These are phyloP conservation scores for Panicum miliaceum DNA, from an alignment of 176 grass and related monocot genomes.

Conservation along the genomic window DNA sequence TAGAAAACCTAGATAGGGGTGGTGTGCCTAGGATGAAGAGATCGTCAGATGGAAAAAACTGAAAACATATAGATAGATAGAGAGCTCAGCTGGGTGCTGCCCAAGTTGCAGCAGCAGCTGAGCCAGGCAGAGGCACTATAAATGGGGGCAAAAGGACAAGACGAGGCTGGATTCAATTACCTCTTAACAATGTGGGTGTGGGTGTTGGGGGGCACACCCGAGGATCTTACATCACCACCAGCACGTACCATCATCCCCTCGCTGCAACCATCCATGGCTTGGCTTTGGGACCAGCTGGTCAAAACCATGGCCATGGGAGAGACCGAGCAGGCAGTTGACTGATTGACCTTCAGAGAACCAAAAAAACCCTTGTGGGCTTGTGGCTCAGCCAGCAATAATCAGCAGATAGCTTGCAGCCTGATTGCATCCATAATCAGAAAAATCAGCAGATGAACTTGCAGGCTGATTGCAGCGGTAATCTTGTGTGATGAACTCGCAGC, in stretches of 20 bases:
- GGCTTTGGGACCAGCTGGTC: slow-evolving; percentile 51
- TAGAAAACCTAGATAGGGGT: slow-evolving; percentile 25
- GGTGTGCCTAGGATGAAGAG: background rate
- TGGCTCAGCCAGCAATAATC: background rate
- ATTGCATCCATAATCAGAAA: background rate
- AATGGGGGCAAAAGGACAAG: slow-evolving; percentile 58
- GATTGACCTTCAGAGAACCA: background rate
- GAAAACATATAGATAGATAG: background rate
- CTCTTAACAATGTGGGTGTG: slow-evolving; percentile 3
- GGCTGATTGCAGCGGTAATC: background rate
- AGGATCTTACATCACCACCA: slow-evolving; percentile 50
- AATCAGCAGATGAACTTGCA: background rate
- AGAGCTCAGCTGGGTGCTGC: slow-evolving; percentile 32
- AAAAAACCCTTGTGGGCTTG: background rate
- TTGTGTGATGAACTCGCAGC: slow-evolving; percentile 11
- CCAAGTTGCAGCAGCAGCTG: slow-evolving; percentile 42
- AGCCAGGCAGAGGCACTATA: slow-evolving; percentile 46
- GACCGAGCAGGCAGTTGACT: background rate
- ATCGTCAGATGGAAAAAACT: background rate
- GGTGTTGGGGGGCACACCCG: slow-evolving; percentile 34
- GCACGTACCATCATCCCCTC: slow-evolving; percentile 25
- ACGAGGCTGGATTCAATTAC: slow-evolving; percentile 44
- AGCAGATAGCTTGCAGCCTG: background rate
- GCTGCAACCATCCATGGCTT: slow-evolving; percentile 1
- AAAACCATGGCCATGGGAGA: slow-evolving; percentile 36